A percentile compares a stretch with the other conserved stretches of the same genome.
These are phyloP conservation scores for Psidium guajava DNA, from an alignment of 345 rosid genomes.

Conservation along the genomic window DNA sequence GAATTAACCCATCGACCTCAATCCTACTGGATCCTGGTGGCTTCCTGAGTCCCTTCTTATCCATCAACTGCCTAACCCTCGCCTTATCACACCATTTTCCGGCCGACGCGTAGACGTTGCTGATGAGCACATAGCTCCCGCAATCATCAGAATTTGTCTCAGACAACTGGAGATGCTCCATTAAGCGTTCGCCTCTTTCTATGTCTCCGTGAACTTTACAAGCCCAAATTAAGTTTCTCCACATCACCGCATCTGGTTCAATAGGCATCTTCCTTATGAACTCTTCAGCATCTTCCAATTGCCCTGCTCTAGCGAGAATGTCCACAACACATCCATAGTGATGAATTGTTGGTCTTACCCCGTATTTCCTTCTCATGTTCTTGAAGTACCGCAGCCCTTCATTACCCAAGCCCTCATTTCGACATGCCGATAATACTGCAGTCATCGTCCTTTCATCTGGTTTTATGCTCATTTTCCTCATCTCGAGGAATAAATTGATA, in stretches of 20 bases:
- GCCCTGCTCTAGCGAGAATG: slow-evolving; percentile 20
- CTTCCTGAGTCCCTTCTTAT: slow-evolving; percentile 1
- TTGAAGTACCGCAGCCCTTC: slow-evolving; percentile 15
- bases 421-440: slow-evolving; percentile 16
- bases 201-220: slow-evolving; percentile 11
- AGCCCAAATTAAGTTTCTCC: slow-evolving; percentile 23
- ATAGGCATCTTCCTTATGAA: slow-evolving; percentile 16
- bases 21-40: slow-evolving; percentile 11
- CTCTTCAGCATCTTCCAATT: slow-evolving; percentile 9
- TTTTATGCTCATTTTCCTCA: slow-evolving; percentile 9
- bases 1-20: background rate
- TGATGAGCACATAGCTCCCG: slow-evolving; percentile 3
- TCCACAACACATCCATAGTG: slow-evolving; percentile 27
- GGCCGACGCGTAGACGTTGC: slow-evolving; percentile 1
- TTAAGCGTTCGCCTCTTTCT: slow-evolving; percentile 5
- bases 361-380: slow-evolving; percentile 16
- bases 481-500: slow-evolving; percentile 7
- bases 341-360: slow-evolving; percentile 12
- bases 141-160: background rate
- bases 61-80: slow-evolving; percentile 1
- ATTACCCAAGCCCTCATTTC: slow-evolving; percentile 14
- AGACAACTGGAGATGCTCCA: background rate
- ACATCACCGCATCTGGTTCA: slow-evolving; percentile 13
- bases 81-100: slow-evolving; percentile 9
- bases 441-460: slow-evolving; percentile 18